Base-by-base conservation (phyloP, 2,329 filamentous ascomycete species). In the Paracoccidioides lutzii region DNA sequence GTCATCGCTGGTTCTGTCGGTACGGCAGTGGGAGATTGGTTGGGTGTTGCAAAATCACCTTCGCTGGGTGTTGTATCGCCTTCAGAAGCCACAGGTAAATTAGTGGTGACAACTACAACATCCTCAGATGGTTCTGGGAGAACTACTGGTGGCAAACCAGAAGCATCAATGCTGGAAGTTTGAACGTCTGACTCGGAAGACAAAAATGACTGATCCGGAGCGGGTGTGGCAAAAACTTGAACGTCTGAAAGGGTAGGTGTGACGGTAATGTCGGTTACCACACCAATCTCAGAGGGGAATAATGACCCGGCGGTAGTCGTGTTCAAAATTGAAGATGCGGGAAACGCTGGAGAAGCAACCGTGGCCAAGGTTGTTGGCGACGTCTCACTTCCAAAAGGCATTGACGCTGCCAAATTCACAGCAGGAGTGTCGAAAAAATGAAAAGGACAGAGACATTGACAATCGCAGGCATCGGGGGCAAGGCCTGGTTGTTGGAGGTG, bases 381-480 rank as follows among this genome's bases (percentile, higher is more conserved):
- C 7, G 42, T 41, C 7, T 38, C 8, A 1, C n/a, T 14, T 12
- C 40, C 22, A 28, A 32, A 15, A 12, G 8, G 30, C 30, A 33
- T 15, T 3, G 40, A 38, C 41, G 54, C 15, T 38, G 46, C 48
- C 12, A 52, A 38, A 49, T 46, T 56, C 30, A 52, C 41, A 12
- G 49, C 46, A 10, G 54, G 38, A 22, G 46, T 56, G 33, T 30
- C 15, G 30, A 56, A 52, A n/a, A 41, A n/a, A 35, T 56, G 22
- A 10, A 52, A 52, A 3, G 46, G 54, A 35, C 54, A 56, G 10
- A 52, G 48, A 14, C 54, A 56, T 4, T 51, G 8, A 12, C 54
- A 56, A 30, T 30, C 22, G 12, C 54, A 56, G 28, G 54, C 49
- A 14, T 52, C 49, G 4, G 40, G 10, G 10, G 40, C 48, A 35